Percentiles rank a stretch among this genome's conserved stretches.
Conservation (phyloP, 805 yeast species). For the Wickerhamiella occidentalis region DNA sequence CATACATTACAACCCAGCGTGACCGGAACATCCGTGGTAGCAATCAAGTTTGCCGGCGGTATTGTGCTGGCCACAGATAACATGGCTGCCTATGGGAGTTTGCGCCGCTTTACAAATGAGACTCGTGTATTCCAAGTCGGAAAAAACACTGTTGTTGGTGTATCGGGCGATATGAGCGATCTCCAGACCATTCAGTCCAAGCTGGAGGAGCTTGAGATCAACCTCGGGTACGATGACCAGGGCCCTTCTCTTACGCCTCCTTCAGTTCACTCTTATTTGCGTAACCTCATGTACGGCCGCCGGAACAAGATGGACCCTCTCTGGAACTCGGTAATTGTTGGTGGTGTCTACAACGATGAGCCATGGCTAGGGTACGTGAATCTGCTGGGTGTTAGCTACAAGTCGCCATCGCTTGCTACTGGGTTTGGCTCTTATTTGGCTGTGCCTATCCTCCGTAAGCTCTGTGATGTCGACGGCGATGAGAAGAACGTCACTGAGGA, state of each 20-base stretch:
- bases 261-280: constrained; percentile 75
- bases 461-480: constrained; percentile 69
- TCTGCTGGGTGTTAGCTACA: constrained; percentile 79
- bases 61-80: constrained; percentile 92
- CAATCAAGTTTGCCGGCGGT: constrained; percentile 81
- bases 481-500: constrained; percentile 54
- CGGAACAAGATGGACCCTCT: constrained; percentile 90
- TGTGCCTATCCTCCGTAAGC: constrained; percentile 75
- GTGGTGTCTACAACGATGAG: constrained; percentile 65
- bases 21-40: constrained; percentile 92
- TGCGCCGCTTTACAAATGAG: constrained; percentile 71
- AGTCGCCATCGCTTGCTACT: constrained; percentile 81
- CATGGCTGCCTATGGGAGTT: constrained; percentile 81
- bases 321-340: constrained; percentile 90
- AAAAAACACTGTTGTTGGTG: constrained; percentile 73
- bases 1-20: constrained; percentile 90
- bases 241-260: constrained; percentile 67
- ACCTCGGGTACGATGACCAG: constrained; percentile 64
- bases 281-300: constrained; percentile 73
- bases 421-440: constrained; percentile 97
- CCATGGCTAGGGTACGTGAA: constrained; percentile 82
- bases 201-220: constrained; percentile 66
- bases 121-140: constrained; percentile 84
- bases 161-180: constrained; percentile 91
- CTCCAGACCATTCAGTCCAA: constrained; percentile 69